Percentiles rank a stretch among this genome's conserved stretches.
Evolutionary conservation across 169 alveolate species (phyloP).

Genomic region (Babesia bovis): DNA sequence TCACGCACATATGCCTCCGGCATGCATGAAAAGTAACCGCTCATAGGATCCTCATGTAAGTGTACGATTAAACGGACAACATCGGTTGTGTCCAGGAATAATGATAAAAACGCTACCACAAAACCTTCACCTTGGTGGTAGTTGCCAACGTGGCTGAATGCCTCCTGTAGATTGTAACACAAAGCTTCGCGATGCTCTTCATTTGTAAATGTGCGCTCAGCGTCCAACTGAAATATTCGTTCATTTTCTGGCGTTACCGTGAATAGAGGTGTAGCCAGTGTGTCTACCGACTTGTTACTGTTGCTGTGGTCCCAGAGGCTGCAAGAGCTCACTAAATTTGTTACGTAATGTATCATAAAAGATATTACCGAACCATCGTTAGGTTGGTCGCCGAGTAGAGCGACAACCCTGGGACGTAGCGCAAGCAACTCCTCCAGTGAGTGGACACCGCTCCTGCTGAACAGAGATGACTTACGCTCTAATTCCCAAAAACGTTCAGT

Average conservation of each 20-base stretch:
- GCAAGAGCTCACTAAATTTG: conserved; percentile 7
- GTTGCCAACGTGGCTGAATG: conserved; percentile 71
- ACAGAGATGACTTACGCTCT: conserved; percentile 54
- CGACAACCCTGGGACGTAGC: conserved; percentile 34
- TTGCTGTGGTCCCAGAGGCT: neutral
- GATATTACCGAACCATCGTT: neutral
- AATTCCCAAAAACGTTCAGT: conserved; percentile 43
- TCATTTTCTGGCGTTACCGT: conserved; percentile 64
- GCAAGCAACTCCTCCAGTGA: conserved; percentile 27
- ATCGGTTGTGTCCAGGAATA: conserved; percentile 68
- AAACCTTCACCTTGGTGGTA: conserved; percentile 82
- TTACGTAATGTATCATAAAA: conserved; percentile 4
- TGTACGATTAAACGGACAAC: conserved; percentile 63
- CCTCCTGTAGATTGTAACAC: conserved; percentile 54
- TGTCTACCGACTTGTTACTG: neutral
- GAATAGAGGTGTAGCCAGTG: neutral
- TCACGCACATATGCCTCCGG: conserved; percentile 78
- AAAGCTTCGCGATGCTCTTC: conserved; percentile 60
- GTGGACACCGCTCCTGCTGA: conserved; percentile 50
- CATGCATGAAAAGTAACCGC: conserved; percentile 77
- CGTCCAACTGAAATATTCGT: conserved; percentile 74
- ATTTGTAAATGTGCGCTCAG: conserved; percentile 73
- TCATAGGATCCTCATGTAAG: conserved; percentile 64
- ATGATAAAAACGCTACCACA: conserved; percentile 71
- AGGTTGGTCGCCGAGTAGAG: conserved; percentile 7